Conservation (phyloP, 164 flowering plant species). For the Kalanchoe fedtschenkoi region DNA sequence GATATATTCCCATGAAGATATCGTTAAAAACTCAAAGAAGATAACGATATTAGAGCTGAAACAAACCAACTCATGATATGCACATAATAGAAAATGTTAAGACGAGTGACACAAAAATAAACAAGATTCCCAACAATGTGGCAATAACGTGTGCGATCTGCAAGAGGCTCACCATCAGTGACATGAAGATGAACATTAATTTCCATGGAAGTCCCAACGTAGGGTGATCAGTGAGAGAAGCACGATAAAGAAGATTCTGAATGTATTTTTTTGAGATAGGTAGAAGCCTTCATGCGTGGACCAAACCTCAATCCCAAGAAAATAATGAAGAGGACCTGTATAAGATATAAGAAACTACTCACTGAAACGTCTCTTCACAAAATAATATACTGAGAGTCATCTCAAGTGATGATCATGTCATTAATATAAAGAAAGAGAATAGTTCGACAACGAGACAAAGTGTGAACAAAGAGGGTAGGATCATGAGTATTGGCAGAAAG, state of each 20-base stretch:
- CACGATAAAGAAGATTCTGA: not conserved
- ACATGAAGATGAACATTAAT: not conserved
- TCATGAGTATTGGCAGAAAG: not conserved
- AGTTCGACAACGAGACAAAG: not conserved
- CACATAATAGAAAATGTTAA: not conserved
- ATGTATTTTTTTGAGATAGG: not conserved
- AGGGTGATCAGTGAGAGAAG: not conserved
- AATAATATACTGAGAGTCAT: not conserved
- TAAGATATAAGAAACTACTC: not conserved
- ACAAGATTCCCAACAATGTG: not conserved
- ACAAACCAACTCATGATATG: constrained; percentile 3
- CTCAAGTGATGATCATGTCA: not conserved
- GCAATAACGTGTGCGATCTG: not conserved
- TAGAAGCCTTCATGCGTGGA: not conserved
- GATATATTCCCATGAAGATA: not conserved
- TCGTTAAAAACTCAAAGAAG: not conserved
- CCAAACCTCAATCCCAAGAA: not conserved
- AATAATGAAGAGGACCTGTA: not conserved
- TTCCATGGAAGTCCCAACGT: not conserved
- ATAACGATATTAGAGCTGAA: not conserved
- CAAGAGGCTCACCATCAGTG: not conserved
- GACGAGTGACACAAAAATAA: not conserved
- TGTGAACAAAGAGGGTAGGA: not conserved
- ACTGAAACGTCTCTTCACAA: not conserved
- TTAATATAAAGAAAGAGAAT: constrained; percentile 1